Conservation (phyloP, 2,329 filamentous ascomycete genomes). For the Cladosporium sp. region DNA sequence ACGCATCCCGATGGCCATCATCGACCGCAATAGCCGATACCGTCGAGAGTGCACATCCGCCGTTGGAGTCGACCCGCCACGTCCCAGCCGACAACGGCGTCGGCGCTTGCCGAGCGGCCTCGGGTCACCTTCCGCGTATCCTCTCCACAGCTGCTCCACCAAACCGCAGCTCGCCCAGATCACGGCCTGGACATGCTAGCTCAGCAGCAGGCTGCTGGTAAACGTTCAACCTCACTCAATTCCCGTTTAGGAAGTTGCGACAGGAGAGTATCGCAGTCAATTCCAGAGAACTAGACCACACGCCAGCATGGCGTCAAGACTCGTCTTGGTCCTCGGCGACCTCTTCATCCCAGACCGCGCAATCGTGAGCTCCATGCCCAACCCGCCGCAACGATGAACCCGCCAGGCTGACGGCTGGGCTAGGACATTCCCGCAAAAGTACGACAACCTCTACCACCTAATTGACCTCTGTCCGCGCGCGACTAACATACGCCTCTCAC, state of each 20-base stretch:
- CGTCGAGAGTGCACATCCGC: background rate
- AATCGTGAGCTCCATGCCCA: constrained; percentile 48
- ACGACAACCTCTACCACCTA: constrained; percentile 11
- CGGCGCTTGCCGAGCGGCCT: background rate
- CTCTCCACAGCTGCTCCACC: background rate
- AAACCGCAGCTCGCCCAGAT: constrained; percentile 7
- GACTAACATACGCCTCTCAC: constrained; percentile 7
- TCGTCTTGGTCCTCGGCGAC: constrained; percentile 88
- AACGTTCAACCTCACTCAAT: constrained; percentile 5
- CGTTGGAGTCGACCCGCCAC: background rate
- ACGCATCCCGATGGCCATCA: background rate
- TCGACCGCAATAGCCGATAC: constrained; percentile 8
- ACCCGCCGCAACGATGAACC: constrained; percentile 10
- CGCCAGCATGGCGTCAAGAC: constrained; percentile 64
- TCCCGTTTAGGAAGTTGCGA: constrained; percentile 10
- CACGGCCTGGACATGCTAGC: background rate
- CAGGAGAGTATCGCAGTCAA: background rate
- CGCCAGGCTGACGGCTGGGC: constrained; percentile 20
- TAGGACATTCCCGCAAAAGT: constrained; percentile 84
- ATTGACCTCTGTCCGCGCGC: background rate
- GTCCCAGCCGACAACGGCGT: constrained; percentile 7
- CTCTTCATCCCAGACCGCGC: constrained; percentile 90
- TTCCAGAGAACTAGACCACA: background rate
- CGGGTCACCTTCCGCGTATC: background rate
- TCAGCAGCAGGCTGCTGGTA: background rate